These are phyloP conservation scores for Suillus cothurnatus DNA, from an alignment of 768 basidiomycete species.

Conservation along the genomic window DNA sequence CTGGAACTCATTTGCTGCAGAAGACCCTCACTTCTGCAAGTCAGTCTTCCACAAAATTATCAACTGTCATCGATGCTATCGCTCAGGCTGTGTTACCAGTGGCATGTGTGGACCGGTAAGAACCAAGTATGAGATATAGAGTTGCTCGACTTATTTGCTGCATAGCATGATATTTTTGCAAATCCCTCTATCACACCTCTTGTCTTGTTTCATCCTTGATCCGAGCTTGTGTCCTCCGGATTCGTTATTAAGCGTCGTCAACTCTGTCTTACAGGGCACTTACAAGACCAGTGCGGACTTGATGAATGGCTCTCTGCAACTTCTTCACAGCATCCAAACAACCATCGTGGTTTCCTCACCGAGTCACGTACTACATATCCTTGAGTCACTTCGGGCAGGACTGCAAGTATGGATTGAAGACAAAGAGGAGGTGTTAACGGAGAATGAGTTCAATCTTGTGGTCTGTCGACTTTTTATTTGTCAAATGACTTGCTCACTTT, in stretches of 20 bases:
- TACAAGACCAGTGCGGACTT: slow-evolving; percentile 36
- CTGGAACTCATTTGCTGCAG: slow-evolving; percentile 44
- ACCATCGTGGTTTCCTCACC: slow-evolving; percentile 33
- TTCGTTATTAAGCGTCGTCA: slow-evolving; percentile 31
- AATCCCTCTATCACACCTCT: slow-evolving; percentile 20
- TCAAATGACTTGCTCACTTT: background rate
- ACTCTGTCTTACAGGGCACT: slow-evolving; percentile 33
- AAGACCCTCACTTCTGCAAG: slow-evolving; percentile 31
- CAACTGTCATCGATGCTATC: slow-evolving; percentile 18
- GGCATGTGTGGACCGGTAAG: background rate
- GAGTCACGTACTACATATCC: slow-evolving; percentile 33
- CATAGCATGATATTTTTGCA: slow-evolving; percentile 3
- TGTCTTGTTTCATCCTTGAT: slow-evolving; percentile 14
- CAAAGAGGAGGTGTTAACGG: slow-evolving; percentile 38
- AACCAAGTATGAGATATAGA: background rate
- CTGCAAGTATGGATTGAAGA: slow-evolving; percentile 59
- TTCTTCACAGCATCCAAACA: slow-evolving; percentile 38
- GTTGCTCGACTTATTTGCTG: background rate
- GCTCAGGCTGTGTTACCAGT: background rate
- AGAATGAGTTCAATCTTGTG: slow-evolving; percentile 47
- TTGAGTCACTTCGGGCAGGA: slow-evolving; percentile 40
- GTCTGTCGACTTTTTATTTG: slow-evolving; percentile 37
- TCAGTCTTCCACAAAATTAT: slow-evolving; percentile 13
- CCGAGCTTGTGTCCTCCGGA: slow-evolving; percentile 15
- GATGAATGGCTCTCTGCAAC: slow-evolving; percentile 33